A percentile compares a stretch with the other conserved stretches of the same genome.
phyloP scores from a whole-genome alignment of 768 basidiomycete genomes.

The Hemileccinum impolitum region DNA sequence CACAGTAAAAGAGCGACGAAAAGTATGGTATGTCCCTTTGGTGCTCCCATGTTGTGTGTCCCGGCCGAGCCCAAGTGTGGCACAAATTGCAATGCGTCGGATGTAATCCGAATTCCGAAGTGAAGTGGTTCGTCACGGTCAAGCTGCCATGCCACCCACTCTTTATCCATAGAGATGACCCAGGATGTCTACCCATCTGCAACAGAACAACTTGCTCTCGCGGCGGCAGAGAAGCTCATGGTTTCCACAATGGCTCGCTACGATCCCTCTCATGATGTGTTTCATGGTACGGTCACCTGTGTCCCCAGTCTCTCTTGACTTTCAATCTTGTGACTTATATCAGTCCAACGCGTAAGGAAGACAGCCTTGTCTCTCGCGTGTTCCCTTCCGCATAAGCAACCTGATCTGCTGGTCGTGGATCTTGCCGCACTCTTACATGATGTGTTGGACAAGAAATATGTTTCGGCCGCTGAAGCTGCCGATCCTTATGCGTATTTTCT shows the following conservation, averaged over 20 bases:
- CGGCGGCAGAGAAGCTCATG: conserved; percentile 68
- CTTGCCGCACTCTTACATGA: conserved; percentile 88
- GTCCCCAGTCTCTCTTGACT: conserved; percentile 1
- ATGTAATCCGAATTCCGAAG: conserved; percentile 26
- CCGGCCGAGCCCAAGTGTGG: not conserved
- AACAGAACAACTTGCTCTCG: conserved; percentile 50
- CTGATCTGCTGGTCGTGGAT: conserved; percentile 77
- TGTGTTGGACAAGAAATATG: conserved; percentile 84
- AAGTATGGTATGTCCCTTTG: conserved; percentile 22
- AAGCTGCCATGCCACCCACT: too few species aligned
- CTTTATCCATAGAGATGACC: too few species aligned
- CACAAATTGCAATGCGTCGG: conserved; percentile 4
- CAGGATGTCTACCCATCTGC: conserved; percentile 42
- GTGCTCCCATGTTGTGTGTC: conserved; percentile 23
- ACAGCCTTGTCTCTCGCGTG: conserved; percentile 70
- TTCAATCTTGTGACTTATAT: not conserved
- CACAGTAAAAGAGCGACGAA: conserved; percentile 45
- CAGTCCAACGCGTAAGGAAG: conserved; percentile 80
- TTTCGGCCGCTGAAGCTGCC: conserved; percentile 49
- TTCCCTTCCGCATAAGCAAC: conserved; percentile 38
- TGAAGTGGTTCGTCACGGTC: not conserved
- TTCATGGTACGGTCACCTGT: conserved; percentile 54
- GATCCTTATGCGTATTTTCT: conserved; percentile 66
- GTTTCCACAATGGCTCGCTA: conserved; percentile 68
- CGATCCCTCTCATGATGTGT: conserved; percentile 78